Base-by-base conservation (phyloP, 495 filamentous ascomycete species). In the Bathelium albidoporum region DNA sequence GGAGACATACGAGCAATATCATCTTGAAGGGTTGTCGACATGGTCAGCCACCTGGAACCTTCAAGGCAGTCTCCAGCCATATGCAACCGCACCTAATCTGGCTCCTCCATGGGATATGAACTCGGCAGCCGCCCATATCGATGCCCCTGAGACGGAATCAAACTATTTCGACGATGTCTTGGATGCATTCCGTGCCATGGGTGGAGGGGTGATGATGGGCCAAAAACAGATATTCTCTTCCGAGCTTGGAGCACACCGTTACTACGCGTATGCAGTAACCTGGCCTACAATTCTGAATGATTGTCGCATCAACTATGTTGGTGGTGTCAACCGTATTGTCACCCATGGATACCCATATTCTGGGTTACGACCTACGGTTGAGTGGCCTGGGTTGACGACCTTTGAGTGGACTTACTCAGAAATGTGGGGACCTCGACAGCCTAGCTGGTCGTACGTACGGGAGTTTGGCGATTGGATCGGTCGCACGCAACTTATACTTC, bases 351-450 rank as follows among this genome's bases (percentile, higher is more conserved):
- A 28, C 49, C 49, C 49, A 29, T 55, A 55, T 29, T 55, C 49
- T 29, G 49, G 49, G 10, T 55, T 1, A 24, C n/a, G 49, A 26
- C 49, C 49, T 16, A 2, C 20, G 0, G 49, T 55, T 3, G 49
- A 55, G 29, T 55, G 49, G 49, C 49, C 49, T 29, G 49, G 49
- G 5, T 29, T 55, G 49, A 55, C 49, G 49, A 55, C 49, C 22
- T 55, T 55, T 29, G 49, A 55, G 20, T 55, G 49, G 49, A 55
- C 49, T 16, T 55, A 55, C 49, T 55, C 49, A 2, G 49, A 55
- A 55, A 55, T 55, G 49, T 55, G 49, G 49, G 49, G 49, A 28
- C 49, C 49, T 28, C 49, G 49, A 55, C 49, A 55, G 49, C 49
- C 49, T 9, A 55, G 49, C 49, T 55, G 49, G 49, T 9, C 20